Evolutionary conservation across 164 flowering plant genomes (phyloP), one percentile per base, ranked within the genome.

Genomic region (Kalanchoe fedtschenkoi): DNA sequence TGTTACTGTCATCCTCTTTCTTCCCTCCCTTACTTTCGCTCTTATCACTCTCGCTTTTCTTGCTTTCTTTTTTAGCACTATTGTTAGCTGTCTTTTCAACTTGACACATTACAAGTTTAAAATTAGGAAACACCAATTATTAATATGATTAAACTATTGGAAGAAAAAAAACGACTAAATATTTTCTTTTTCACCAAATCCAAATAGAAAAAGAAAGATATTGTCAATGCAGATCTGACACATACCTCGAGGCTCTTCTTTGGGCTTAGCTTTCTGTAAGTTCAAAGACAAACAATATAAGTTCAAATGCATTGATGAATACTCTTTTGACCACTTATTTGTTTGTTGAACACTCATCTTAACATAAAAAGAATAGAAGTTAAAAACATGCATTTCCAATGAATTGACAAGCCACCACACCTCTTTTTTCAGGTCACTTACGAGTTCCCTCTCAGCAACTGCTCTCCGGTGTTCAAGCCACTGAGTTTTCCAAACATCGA

Each of bases 381-480:
- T 6, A 19, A 22, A 47, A 15, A 47, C 10, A 22, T 47, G 54
- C 29, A 47, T 24, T 43, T 1, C 35, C 33, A 13, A 53, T 11
- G 4, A 24, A 10, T 34, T 17, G 42, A 30, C 34, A 55, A 34
- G 37, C 26, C 57, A 47, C 28, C 55, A 62, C 24, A 80, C 89
- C 84, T 89, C 91, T 62, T 74, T 81, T 75, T 75, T 78, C 30
- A 71, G 28, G 65, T 74, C 66, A 44, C 68, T 66, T 58, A 60
- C 81, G 1, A 54, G 78, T 60, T 87, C 95, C 67, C 87, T 75
- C 66, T 82, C 97, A 64, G 81, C 67, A 44, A 77, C 61, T 60
- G 74, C 80, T 69, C 81, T 87, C 80, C 75, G 86, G 64, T 81
- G 78, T 29, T 83, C 77, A 68, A 80, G 70, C 97, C 93, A 95